These are phyloP conservation scores for Pyricularia pennisetigena DNA, from an alignment of 2,329 filamentous ascomycete genomes.

Conservation along the genomic window DNA sequence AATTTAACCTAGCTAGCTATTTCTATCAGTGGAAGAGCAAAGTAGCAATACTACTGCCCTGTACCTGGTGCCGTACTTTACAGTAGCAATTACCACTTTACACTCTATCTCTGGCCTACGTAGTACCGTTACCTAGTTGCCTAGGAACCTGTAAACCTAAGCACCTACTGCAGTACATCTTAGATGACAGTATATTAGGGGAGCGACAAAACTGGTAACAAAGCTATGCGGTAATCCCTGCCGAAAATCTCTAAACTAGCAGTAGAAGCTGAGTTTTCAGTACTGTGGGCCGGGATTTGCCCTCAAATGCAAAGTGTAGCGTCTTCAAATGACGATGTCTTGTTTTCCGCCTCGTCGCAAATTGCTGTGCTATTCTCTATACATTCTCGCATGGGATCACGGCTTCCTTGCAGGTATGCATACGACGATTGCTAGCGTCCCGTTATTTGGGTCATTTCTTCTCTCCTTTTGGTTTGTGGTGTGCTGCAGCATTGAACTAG, in stretches of 20 bases:
- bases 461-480: neutral
- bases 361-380: neutral
- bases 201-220: neutral
- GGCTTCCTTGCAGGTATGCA: neutral
- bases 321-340: neutral
- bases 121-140: neutral
- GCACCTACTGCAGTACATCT: neutral
- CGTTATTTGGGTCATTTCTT: neutral
- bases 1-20: neutral
- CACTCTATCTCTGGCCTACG: neutral
- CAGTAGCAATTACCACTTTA: neutral
- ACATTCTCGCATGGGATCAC: neutral
- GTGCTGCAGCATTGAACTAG: neutral
- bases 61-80: neutral
- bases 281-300: neutral
- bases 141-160: neutral
- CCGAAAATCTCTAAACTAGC: neutral
- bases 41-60: neutral
- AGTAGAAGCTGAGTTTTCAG: neutral
- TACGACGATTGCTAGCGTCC: neutral
- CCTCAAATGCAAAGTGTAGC: neutral
- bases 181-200: neutral
- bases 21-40: neutral
- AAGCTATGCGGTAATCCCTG: neutral
- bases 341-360: neutral